phyloP scores from a whole-genome alignment of 1,284 basidiomycete genomes.

The Cystobasidium sp. region DNA sequence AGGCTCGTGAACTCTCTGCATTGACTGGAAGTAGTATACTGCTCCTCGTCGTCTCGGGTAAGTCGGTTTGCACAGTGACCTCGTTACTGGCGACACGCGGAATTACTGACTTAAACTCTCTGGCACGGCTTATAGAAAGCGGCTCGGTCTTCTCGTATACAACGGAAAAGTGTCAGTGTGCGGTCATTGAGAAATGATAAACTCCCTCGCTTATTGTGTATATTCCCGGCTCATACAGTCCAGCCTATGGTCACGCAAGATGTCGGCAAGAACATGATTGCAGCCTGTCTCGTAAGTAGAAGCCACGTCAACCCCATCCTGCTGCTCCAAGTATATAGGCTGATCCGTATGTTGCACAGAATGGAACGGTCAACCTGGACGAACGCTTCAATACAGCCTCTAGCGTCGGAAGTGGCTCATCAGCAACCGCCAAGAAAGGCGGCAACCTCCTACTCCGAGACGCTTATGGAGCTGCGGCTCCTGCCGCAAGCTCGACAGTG shows the following conservation, averaged over 20 bases:
- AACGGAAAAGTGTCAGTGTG: constrained; percentile 37
- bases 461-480: background rate
- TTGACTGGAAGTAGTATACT: constrained; percentile 28
- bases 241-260: constrained; percentile 36
- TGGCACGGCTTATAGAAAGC: constrained; percentile 15
- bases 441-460: constrained; percentile 29
- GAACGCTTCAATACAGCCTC: background rate
- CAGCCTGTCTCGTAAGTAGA: constrained; percentile 37
- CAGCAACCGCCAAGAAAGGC: constrained; percentile 6
- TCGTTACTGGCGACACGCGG: background rate
- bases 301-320: background rate
- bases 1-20: constrained; percentile 40
- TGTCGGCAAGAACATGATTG: constrained; percentile 37
- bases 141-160: constrained; percentile 37
- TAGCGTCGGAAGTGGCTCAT: background rate
- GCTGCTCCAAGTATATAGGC: background rate
- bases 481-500: background rate
- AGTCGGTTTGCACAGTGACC: background rate
- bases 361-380: constrained; percentile 30
- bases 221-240: constrained; percentile 13
- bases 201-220: background rate
- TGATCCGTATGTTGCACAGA: background rate
- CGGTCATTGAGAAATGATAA: background rate
- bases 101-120: background rate
- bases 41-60: constrained; percentile 34